Conservation (phyloP, 495 filamentous ascomycete species). For the Talaromyces stipitatus region DNA sequence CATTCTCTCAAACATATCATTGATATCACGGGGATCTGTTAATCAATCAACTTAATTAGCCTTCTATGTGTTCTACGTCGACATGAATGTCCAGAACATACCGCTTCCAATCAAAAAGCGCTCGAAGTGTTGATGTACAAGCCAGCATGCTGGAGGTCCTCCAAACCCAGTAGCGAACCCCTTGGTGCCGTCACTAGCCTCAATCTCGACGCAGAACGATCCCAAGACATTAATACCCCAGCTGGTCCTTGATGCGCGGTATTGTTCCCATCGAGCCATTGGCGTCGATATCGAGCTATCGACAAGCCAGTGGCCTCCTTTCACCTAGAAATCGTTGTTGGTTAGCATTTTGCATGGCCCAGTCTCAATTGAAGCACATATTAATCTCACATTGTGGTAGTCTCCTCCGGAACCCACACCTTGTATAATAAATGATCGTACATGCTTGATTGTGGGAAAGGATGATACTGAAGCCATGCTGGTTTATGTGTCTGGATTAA, state of each 20-base stretch:
- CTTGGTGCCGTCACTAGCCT: slow-evolving; percentile 79
- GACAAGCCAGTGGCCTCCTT: slow-evolving; percentile 87
- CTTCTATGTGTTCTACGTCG: background rate
- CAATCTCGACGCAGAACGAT: slow-evolving; percentile 89
- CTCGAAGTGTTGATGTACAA: slow-evolving; percentile 84
- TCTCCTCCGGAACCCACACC: slow-evolving; percentile 87
- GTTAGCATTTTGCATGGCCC: background rate
- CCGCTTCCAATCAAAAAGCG: slow-evolving; percentile 79
- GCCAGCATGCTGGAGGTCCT: slow-evolving; percentile 88
- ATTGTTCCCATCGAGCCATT: slow-evolving; percentile 81
- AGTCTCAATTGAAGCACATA: background rate
- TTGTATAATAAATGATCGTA: slow-evolving; percentile 74
- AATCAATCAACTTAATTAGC: background rate
- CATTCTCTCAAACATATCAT: slow-evolving; percentile 89
- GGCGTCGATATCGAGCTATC: slow-evolving; percentile 87
- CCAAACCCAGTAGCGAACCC: slow-evolving; percentile 93
- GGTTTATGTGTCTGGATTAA: background rate
- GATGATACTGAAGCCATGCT: slow-evolving; percentile 28
- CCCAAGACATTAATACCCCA: slow-evolving; percentile 96
- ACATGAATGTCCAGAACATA: slow-evolving; percentile 13
- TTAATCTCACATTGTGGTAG: slow-evolving; percentile 70
- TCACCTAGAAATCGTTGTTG: slow-evolving; percentile 35
- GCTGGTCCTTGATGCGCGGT: slow-evolving; percentile 76
- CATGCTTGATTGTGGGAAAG: slow-evolving; percentile 60
- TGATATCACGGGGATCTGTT: slow-evolving; percentile 75